Evolutionary conservation across 352 stramenopile species (phyloP).

Genomic region (Globisporangium megalacanthum): DNA sequence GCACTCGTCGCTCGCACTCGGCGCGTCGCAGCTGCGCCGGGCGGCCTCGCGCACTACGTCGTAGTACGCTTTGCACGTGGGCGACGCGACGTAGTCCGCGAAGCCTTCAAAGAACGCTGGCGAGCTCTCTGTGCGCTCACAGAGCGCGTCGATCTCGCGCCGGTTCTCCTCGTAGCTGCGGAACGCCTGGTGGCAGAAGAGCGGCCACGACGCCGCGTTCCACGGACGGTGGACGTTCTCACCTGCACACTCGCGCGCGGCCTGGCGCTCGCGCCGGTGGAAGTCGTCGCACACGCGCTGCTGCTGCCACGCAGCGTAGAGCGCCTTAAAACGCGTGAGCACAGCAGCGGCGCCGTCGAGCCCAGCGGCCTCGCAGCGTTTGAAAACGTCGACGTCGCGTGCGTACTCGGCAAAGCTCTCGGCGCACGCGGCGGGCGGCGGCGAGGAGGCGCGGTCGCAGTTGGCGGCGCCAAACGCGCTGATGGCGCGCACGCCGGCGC

Average conservation of each 20-base stretch:
- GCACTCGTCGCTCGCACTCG: slow-evolving; percentile 12
- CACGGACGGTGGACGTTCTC: slow-evolving; percentile 34
- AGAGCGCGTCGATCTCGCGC: slow-evolving; percentile 39
- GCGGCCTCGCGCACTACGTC: slow-evolving; percentile 31
- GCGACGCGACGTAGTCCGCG: slow-evolving; percentile 43
- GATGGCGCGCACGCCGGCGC: slow-evolving; percentile 31
- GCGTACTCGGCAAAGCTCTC: slow-evolving; percentile 53
- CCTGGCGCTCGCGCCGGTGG: slow-evolving; percentile 40
- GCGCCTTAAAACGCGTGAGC: slow-evolving; percentile 24
- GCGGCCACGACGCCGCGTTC: slow-evolving; percentile 37
- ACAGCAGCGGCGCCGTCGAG: slow-evolving; percentile 3
- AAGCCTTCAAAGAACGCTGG: slow-evolving; percentile 59
- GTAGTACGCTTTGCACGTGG: slow-evolving; percentile 61
- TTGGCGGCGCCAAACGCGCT: slow-evolving; percentile 34
- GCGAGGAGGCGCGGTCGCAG: slow-evolving; percentile 11
- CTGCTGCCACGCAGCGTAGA: slow-evolving; percentile 47
- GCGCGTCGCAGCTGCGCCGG: slow-evolving; percentile 19
- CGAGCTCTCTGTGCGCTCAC: slow-evolving; percentile 31
- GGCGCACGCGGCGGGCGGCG: slow-evolving; percentile 22
- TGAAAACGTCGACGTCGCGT: slow-evolving; percentile 29
- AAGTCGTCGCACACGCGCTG: slow-evolving; percentile 42
- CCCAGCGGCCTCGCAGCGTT: slow-evolving; percentile 25
- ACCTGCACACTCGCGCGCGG: slow-evolving; percentile 36
- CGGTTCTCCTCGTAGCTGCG: slow-evolving; percentile 38
- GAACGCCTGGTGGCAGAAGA: slow-evolving; percentile 60